phyloP scores from a whole-genome alignment of 495 filamentous ascomycete genomes.

The Penicillium turbatum region DNA sequence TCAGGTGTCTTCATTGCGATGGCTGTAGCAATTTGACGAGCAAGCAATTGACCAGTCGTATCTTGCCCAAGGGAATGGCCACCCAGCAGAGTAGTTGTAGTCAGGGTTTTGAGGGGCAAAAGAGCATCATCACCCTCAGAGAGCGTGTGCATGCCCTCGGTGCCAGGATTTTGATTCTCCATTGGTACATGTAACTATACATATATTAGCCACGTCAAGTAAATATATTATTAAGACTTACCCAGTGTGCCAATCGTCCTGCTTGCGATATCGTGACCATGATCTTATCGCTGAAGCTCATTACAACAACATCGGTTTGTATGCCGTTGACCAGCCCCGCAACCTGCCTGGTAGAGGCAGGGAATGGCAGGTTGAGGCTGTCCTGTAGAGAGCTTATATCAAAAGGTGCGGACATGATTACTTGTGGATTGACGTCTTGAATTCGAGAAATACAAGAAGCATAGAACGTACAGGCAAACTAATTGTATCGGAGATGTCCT shows the following conservation, averaged over 20 bases:
- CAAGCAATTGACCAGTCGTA: conserved; percentile 78
- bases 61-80: conserved; percentile 75
- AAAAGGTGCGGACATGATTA: conserved; percentile 30
- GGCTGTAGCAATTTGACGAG: conserved; percentile 79
- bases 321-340: conserved; percentile 60
- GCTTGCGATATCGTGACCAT: conserved; percentile 83
- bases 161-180: conserved; percentile 58
- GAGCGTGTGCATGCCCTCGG: conserved; percentile 43
- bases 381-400: conserved; percentile 32
- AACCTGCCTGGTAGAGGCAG: conserved; percentile 66
- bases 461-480: neutral
- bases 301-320: conserved; percentile 63
- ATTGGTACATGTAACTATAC: conserved; percentile 82
- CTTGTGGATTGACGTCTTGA: neutral
- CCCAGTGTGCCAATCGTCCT: conserved; percentile 89
- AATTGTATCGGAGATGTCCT: neutral
- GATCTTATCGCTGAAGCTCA: conserved; percentile 87
- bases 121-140: conserved; percentile 53
- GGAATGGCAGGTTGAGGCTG: conserved; percentile 56
- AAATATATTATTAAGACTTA: conserved; percentile 33
- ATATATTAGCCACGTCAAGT: conserved; percentile 10
- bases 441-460: neutral
- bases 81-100: conserved; percentile 85
- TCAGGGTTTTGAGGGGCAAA: conserved; percentile 75
- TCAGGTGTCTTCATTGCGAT: conserved; percentile 66